phyloP scores from a whole-genome alignment of 495 filamentous ascomycete genomes.

The Aspergillus olivimuriae region DNA sequence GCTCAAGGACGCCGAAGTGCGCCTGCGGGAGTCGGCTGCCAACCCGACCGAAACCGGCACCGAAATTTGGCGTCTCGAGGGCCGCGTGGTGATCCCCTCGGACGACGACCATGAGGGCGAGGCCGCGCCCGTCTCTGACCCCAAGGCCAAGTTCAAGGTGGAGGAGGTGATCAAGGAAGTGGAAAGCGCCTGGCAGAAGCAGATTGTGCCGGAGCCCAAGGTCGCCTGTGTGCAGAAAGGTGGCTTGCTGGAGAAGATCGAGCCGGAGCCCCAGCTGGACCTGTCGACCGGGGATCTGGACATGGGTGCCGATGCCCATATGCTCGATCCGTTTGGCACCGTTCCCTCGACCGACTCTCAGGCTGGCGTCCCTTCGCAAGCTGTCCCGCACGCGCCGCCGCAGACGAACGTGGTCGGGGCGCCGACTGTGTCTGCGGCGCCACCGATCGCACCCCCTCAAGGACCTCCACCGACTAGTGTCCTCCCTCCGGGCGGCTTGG shows the following conservation, averaged over 20 bases:
- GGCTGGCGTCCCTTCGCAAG: not conserved
- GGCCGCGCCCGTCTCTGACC: slow-evolving; percentile 28
- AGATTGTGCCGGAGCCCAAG: slow-evolving; percentile 51
- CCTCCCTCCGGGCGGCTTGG: slow-evolving; percentile 7
- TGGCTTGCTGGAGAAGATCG: slow-evolving; percentile 58
- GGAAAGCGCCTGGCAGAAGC: slow-evolving; percentile 49
- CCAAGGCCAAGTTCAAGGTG: slow-evolving; percentile 45
- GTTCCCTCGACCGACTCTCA: slow-evolving; percentile 39
- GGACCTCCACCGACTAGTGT: not conserved
- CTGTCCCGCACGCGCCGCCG: too few species aligned
- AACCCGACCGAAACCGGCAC: slow-evolving; percentile 46
- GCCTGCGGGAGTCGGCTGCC: slow-evolving; percentile 45
- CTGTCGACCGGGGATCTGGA: slow-evolving; percentile 53
- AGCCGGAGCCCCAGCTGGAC: slow-evolving; percentile 42
- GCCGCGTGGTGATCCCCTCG: slow-evolving; percentile 40
- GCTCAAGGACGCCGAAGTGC: slow-evolving; percentile 56
- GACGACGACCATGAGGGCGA: slow-evolving; percentile 45
- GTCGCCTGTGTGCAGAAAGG: slow-evolving; percentile 65
- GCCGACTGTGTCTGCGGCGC: not conserved
- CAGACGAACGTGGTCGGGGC: too few species aligned
- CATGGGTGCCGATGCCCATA: slow-evolving; percentile 54
- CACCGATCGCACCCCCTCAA: not conserved
- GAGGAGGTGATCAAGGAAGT: slow-evolving; percentile 56
- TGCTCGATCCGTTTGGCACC: slow-evolving; percentile 58
- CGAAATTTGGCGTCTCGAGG: slow-evolving; percentile 61